These are phyloP conservation scores for Kluyveromyces nonfermentans DNA, from an alignment of 805 yeast species.

Conservation along the genomic window DNA sequence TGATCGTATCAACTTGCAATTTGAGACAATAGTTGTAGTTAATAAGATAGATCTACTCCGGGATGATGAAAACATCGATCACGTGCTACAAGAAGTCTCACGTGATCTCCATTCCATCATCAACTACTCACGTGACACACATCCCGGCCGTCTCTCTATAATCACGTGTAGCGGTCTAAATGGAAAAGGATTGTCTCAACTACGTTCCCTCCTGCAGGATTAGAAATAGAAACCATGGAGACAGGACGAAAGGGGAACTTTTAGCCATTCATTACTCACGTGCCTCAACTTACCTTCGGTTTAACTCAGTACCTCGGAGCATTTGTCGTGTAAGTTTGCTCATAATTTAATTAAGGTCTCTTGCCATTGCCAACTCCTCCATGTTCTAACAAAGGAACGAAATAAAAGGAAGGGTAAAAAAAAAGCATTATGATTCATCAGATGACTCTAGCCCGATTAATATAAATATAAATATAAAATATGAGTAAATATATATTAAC, in stretches of 20 bases:
- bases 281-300: neutral
- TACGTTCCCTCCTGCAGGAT: neutral
- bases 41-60: slow-evolving; percentile 63
- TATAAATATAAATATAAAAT: too few species aligned
- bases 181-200: neutral
- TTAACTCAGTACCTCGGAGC: neutral
- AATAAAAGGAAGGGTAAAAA: too few species aligned
- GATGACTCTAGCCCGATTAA: too few species aligned
- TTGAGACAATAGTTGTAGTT: slow-evolving; percentile 46
- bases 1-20: slow-evolving; percentile 53
- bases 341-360: too few species aligned
- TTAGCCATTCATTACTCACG: neutral
- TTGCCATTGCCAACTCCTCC: too few species aligned
- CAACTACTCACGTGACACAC: neutral
- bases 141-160: neutral
- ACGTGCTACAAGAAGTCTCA: slow-evolving; percentile 1
- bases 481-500: too few species aligned
- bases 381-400: too few species aligned
- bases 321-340: too few species aligned
- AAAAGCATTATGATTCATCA: too few species aligned
- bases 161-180: slow-evolving; percentile 1
- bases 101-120: neutral
- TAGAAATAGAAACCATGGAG: neutral
- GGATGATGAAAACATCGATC: slow-evolving; percentile 9
- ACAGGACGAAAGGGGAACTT: neutral